These are phyloP conservation scores for Penicillium egyptiacum DNA, from an alignment of 495 filamentous ascomycete species.

Conservation along the genomic window DNA sequence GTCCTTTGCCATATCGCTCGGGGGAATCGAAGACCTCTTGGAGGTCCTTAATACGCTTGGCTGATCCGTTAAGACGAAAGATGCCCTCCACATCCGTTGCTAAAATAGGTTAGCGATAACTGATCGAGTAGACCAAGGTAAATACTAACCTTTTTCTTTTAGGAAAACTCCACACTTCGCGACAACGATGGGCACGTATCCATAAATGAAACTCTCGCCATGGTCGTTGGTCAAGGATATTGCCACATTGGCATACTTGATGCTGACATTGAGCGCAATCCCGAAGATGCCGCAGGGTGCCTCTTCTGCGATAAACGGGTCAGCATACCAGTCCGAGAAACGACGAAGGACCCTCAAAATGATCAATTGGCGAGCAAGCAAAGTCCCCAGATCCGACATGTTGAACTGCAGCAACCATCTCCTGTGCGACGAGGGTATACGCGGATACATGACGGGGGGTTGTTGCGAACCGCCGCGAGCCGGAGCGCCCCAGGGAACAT, in stretches of 20 bases:
- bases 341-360: neutral
- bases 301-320: conserved; percentile 21
- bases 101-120: conserved; percentile 36
- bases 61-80: conserved; percentile 93
- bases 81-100: conserved; percentile 97
- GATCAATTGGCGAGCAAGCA: neutral
- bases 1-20: conserved; percentile 92
- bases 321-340: neutral
- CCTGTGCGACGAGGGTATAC: conserved; percentile 2
- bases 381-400: neutral
- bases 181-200: conserved; percentile 97
- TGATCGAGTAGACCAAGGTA: neutral
- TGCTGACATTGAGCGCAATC: conserved; percentile 89
- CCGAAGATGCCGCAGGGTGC: conserved; percentile 75
- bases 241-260: conserved; percentile 97
- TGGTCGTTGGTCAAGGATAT: conserved; percentile 91
- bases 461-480: conserved; percentile 11
- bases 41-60: conserved; percentile 96
- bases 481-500: neutral
- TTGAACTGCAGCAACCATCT: neutral
- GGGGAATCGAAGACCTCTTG: conserved; percentile 90
- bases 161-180: conserved; percentile 97
- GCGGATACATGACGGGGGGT: conserved; percentile 6
- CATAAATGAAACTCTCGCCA: conserved; percentile 95
- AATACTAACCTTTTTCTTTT: conserved; percentile 87